Base-by-base conservation (phyloP, 768 basidiomycete species). In the Ramaria rubella region DNA sequence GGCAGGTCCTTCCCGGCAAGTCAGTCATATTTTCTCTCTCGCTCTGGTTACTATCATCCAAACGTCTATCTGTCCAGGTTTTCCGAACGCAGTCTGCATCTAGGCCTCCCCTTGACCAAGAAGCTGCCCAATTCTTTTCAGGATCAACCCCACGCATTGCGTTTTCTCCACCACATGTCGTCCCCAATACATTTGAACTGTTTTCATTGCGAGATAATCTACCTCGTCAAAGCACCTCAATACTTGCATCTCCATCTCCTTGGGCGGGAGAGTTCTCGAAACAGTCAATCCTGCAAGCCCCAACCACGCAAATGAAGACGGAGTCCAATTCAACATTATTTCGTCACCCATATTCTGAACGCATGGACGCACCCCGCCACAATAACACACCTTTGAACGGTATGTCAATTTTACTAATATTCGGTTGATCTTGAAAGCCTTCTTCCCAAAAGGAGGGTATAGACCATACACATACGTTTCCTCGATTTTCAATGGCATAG, bases 111-210 rank as follows among this genome's bases (percentile, higher is more conserved):
- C 68, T 79, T 52, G 79, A 79, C 58, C 79, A 83, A 67, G 88
- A 90, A 64, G 87, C 84, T 4, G 75, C 83, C 15, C 79, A 73
- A 40, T 91, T 92, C 74, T 89, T 90, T 67, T 73, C 77, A 33
- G 57, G 63, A 30, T 60, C 60, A 15, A 58, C 58, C 14, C 59
- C 55, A 31, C 68, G 62, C 60, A 68, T 58, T n/a, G 63, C 58
- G 56, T 69, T 55, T 55, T 68, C 44, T 21, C 64, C 73, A 5
- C 74, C 75, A 30, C 61, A 75, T 30, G 45, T 73, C n/a, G 57
- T 69, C 1, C 70, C 71, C 23, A 60, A 72, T 24, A 60, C 79
- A 2, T 89, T 85, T 64, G 83, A 90, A 62, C 64, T 90, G 4
- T 75, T 80, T 48, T 17, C 49, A 67, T 44, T 60, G 58, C 27